Evolutionary conservation across 257 asterid species (phyloP).

Genomic region (Handroanthus guayacan): DNA sequence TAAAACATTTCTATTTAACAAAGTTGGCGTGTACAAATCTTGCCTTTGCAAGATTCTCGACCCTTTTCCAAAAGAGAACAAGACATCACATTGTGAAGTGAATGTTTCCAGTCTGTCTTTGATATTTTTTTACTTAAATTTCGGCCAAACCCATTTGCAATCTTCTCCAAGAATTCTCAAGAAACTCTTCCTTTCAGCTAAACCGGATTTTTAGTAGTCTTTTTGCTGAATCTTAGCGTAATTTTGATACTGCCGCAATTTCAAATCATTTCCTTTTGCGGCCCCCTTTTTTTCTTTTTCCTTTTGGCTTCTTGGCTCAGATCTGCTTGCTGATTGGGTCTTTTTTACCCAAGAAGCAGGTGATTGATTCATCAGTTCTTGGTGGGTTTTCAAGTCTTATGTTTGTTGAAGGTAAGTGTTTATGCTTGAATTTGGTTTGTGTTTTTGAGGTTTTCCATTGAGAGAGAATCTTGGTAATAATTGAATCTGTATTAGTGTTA

Average conservation of each 20-base stretch:
- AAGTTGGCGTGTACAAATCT: constrained; percentile 33
- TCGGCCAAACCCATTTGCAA: constrained; percentile 45
- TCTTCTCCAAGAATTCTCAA: constrained; percentile 14
- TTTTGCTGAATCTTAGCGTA: constrained; percentile 7
- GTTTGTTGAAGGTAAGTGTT: constrained; percentile 48
- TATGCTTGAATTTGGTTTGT: constrained; percentile 33
- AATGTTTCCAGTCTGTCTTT: constrained; percentile 64
- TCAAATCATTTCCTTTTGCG: not conserved
- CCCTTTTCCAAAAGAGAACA: constrained; percentile 36
- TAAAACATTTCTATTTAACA: not conserved
- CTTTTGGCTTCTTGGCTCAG: constrained; percentile 39
- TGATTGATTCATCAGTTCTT: constrained; percentile 35
- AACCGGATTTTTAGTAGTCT: constrained; percentile 7
- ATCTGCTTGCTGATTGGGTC: constrained; percentile 49
- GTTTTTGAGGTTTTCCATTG: constrained; percentile 33
- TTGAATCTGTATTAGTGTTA: constrained; percentile 1
- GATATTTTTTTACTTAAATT: constrained; percentile 23
- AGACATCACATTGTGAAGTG: constrained; percentile 35
- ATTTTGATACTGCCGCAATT: not conserved
- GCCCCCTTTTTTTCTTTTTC: not conserved
- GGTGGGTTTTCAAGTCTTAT: constrained; percentile 31
- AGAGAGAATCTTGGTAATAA: constrained; percentile 28
- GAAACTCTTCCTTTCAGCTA: constrained; percentile 35
- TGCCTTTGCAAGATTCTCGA: constrained; percentile 44
- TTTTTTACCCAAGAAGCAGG: constrained; percentile 17